phyloP scores from a whole-genome alignment of 441 rosid species.

The Isatis lusitanica region DNA sequence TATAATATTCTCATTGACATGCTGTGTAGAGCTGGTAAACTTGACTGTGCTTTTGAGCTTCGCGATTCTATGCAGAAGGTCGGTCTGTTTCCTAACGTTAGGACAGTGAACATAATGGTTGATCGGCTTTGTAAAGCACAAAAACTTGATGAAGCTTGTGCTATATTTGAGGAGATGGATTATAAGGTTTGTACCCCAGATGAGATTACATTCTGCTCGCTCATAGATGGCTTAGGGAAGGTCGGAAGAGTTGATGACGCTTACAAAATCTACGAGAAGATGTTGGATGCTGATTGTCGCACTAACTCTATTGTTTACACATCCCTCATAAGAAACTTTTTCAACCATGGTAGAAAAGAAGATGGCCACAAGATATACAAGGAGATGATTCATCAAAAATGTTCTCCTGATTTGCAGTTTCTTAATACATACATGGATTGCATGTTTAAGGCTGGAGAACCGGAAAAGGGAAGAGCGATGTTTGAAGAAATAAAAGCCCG shows the following conservation, averaged over 20 bases:
- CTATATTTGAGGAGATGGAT: conserved; percentile 74
- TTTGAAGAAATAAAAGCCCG: conserved; percentile 71
- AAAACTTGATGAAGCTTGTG: conserved; percentile 79
- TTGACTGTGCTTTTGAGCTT: conserved; percentile 67
- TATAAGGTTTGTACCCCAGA: conserved; percentile 72
- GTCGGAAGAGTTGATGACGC: conserved; percentile 87
- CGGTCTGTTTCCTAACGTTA: conserved; percentile 81
- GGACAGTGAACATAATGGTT: conserved; percentile 87
- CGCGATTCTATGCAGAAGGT: conserved; percentile 81
- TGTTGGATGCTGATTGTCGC: conserved; percentile 63
- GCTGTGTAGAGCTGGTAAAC: conserved; percentile 75
- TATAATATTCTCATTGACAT: conserved; percentile 78
- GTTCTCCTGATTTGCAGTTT: conserved; percentile 76
- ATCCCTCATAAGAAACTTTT: conserved; percentile 80
- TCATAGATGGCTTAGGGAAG: conserved; percentile 90
- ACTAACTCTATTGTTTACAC: conserved; percentile 77
- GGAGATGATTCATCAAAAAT: conserved; percentile 72
- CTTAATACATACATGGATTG: conserved; percentile 93
- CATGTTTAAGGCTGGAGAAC: conserved; percentile 85
- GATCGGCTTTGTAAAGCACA: conserved; percentile 90
- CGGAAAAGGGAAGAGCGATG: conserved; percentile 79
- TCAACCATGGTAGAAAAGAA: conserved; percentile 73
- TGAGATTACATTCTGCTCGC: conserved; percentile 81
- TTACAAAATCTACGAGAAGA: conserved; percentile 76
- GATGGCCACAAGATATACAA: conserved; percentile 95